Percentiles rank a stretch among this genome's conserved stretches.
These are phyloP conservation scores for Pyricularia pennisetigena DNA, from an alignment of 2,329 filamentous ascomycete genomes.

Conservation along the genomic window DNA sequence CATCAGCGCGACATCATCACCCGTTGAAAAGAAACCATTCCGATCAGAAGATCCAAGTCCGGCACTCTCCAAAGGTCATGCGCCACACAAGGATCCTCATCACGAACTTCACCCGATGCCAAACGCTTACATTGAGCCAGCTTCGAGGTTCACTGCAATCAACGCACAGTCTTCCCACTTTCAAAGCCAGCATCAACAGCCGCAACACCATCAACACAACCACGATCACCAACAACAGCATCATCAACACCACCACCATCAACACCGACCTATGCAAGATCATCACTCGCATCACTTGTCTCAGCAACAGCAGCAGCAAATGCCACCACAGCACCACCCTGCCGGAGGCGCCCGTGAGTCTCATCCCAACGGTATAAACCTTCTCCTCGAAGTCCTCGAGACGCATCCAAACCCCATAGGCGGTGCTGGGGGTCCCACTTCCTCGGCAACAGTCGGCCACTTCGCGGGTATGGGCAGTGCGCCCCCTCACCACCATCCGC, in stretches of 20 bases:
- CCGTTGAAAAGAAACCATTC: not conserved
- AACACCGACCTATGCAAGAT: conserved; percentile 1
- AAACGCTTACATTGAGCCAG: not conserved
- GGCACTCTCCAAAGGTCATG: not conserved
- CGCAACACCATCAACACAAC: conserved; percentile 9
- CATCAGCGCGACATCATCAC: not conserved
- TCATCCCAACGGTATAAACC: conserved; percentile 16
- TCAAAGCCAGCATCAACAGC: conserved; percentile 5
- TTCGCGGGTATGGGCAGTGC: not conserved
- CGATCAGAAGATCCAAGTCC: not conserved
- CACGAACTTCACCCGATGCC: not conserved
- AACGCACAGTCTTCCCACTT: not conserved
- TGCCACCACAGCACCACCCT: not conserved
- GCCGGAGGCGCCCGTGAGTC: not conserved
- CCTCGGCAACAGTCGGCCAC: not conserved
- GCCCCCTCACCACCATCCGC: conserved; percentile 1
- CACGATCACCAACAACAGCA: conserved; percentile 11
- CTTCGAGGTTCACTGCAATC: not conserved
- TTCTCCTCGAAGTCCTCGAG: conserved; percentile 25
- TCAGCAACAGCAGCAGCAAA: not conserved
- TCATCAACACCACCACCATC: conserved; percentile 1
- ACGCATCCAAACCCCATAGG: conserved; percentile 13
- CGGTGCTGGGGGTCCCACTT: not conserved
- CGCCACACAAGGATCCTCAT: not conserved
- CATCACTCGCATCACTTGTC: not conserved